Base-by-base conservation (phyloP, 345 rosid genomes). In the Lagerstroemia speciosa region DNA sequence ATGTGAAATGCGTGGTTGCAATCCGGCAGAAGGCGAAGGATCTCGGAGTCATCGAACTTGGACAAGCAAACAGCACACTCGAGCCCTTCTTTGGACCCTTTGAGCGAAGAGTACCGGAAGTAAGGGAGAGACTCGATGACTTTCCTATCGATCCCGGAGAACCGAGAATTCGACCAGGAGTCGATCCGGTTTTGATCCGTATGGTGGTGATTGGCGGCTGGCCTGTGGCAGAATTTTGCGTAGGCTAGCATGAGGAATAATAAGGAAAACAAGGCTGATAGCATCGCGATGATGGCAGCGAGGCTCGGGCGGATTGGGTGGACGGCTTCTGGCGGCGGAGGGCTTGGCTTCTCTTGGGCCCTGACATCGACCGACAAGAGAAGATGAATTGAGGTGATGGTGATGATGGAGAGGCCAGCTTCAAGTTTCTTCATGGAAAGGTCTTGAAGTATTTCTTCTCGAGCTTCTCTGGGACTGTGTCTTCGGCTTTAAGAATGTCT, bases 1-100 rank as follows among this genome's bases (percentile, higher is more conserved):
- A 45, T 40, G 73, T 81, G 85, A 69, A 84, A 81, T 14, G 85
- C 83, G 65, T 81, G 87, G 75, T 71, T 79, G 75, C 85, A 81
- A 45, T 74, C 62, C 1, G 85, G 83, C 78, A 81, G 67, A 26
- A 81, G 70, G 19, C 87, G 60, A 0, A 84, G 83, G n/a, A 73
- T 65, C 58, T 84, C 87, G 14, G 76, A 34, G 8, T 84, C 87
- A 63, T 79, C 81, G 45, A 81, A 84, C 69, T 38, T 74, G n/a
- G 81, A 77, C 64, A 78, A 62, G 75, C 83, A 84, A 17, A 79
- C 81, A 4, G 82, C 76, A 6, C 85, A 81, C 63, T 84, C 83
- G 3, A 81, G 71, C 46, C 87, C 87, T 66, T 79, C 76, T 72
- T 76, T 81, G 0, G 80, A 77, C 17, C 85, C 85, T 36, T 55